Evolutionary conservation across 345 rosid genomes (phyloP).

Genomic region (Populus euphratica): DNA sequence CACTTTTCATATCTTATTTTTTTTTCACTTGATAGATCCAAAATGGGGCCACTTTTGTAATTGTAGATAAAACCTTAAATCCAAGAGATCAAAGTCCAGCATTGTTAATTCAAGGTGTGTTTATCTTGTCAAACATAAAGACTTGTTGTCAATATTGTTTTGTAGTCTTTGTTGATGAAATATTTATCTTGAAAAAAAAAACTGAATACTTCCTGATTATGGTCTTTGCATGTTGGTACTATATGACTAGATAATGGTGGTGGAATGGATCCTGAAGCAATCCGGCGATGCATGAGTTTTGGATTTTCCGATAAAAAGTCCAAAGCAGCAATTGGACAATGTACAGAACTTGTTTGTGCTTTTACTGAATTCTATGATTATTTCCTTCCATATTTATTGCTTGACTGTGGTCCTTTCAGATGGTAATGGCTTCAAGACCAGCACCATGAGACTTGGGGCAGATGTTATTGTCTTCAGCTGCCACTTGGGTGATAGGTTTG

Average conservation of each 20-base stretch:
- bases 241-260: slow-evolving; percentile 80
- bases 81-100: slow-evolving; percentile 75
- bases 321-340: slow-evolving; percentile 73
- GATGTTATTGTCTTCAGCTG: slow-evolving; percentile 89
- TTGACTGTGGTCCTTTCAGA: slow-evolving; percentile 52
- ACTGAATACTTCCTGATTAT: neutral
- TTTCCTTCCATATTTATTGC: slow-evolving; percentile 16
- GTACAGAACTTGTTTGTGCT: slow-evolving; percentile 35
- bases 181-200: slow-evolving; percentile 14
- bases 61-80: slow-evolving; percentile 68
- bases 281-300: slow-evolving; percentile 90
- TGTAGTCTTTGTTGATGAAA: neutral
- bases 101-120: slow-evolving; percentile 73
- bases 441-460: slow-evolving; percentile 95
- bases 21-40: slow-evolving; percentile 60
- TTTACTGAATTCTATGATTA: slow-evolving; percentile 15
- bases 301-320: slow-evolving; percentile 90
- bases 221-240: slow-evolving; percentile 1
- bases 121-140: neutral
- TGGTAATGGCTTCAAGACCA: slow-evolving; percentile 96
- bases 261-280: slow-evolving; percentile 91
- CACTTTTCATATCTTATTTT: slow-evolving; percentile 20
- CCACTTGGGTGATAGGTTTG: slow-evolving; percentile 56
- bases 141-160: neutral
- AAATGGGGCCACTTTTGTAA: slow-evolving; percentile 96